Base-by-base conservation (phyloP, 140 eudicot genomes). In the Anethum foeniculum region DNA sequence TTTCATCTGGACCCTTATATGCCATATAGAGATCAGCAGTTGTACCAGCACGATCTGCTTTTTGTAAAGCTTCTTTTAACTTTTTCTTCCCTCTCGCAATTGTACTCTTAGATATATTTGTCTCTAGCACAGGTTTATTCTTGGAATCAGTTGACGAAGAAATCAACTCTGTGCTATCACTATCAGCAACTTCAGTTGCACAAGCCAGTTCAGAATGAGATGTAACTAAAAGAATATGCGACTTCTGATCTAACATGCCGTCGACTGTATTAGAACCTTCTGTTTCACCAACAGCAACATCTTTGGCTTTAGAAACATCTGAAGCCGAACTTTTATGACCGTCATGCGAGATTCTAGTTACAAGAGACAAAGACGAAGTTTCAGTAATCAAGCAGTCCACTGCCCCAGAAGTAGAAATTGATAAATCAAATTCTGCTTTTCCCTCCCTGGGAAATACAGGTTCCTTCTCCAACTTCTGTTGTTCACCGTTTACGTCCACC, bases 11-110 rank as follows among this genome's bases (percentile, higher is more conserved):
- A 39, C 92, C 89, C 88, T 96, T 93, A 46, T 93, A 96, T 25
- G 99, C 99, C 82, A 78, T 88, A 73, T 96, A 96, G 67, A 91
- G 93, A 84, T 93, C 97, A 83, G 97, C 86, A 64, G 91, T 90
- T 43, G 97, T 82, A 72, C 96, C 98, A 7, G 78, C 88, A 71
- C 93, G 96, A 82, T 93, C 97, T 21, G 97, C 97, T 48, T 72
- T 83, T 75, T 86, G 87, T 80, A 88, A 67, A 72, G 89, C 80
- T 12, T 95, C 97, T 68, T 82, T 91, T 56, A 23, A 79, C 41
- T 88, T 95, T 86, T 86, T 93, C 81, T 80, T 93, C 25, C 77
- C 86, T 81, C 84, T 87, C 60, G 84, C 18, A 34, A 60, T 47
- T 73, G 78, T 85, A 86, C 65, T 83, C 84, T 88, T 92, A 67